phyloP scores from a whole-genome alignment of 2,329 filamentous ascomycete genomes.

The Diaporthe amygdali region DNA sequence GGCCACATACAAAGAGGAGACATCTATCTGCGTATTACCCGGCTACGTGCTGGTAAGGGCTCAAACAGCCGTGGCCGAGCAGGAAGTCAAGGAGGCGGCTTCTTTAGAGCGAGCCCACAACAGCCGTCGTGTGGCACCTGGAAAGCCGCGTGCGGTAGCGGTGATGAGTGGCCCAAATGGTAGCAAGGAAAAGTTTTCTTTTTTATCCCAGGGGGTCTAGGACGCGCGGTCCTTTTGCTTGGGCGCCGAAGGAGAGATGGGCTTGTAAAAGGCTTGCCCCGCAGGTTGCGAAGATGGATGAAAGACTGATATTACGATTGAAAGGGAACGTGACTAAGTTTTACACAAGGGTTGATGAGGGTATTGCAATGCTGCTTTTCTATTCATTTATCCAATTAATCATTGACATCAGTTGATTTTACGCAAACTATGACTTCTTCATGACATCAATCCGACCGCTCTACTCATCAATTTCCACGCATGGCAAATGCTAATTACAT shows the following conservation, averaged over 20 bases:
- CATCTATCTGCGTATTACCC: background rate
- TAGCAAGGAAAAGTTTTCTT: background rate
- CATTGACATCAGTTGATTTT: too few relatives aligned
- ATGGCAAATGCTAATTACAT: too few relatives aligned
- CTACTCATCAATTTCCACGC: too few relatives aligned
- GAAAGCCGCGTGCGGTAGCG: background rate
- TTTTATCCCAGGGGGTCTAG: background rate
- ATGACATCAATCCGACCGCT: too few relatives aligned
- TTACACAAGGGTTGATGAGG: too few relatives aligned
- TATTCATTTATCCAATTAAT: too few relatives aligned
- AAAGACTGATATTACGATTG: background rate
- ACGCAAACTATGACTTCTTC: too few relatives aligned
- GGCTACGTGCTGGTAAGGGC: background rate
- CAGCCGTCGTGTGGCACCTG: background rate
- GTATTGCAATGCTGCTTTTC: too few relatives aligned
- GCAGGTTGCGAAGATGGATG: background rate
- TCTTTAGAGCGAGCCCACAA: background rate
- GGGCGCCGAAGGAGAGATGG: background rate
- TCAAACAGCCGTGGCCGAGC: background rate
- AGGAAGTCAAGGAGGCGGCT: background rate
- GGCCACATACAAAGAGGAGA: background rate
- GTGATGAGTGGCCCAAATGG: background rate
- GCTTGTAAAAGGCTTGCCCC: background rate
- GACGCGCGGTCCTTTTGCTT: background rate
- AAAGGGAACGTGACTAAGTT: background rate